Evolutionary conservation across 768 basidiomycete species (phyloP).

Genomic region (Lactarius hengduanensis): DNA sequence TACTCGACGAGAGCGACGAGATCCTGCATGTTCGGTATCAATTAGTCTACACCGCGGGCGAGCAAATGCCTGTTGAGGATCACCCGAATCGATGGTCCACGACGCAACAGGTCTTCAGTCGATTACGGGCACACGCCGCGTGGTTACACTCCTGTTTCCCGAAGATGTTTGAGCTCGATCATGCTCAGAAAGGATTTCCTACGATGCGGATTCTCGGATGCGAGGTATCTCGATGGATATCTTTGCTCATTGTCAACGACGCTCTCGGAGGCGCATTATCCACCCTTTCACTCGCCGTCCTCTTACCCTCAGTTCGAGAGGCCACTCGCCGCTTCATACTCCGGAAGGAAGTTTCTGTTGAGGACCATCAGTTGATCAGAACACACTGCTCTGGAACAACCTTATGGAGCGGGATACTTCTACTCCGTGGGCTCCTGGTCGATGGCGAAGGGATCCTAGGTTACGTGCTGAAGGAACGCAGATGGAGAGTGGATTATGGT

Average conservation of each 20-base stretch:
- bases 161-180: neutral
- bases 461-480: conserved; percentile 39
- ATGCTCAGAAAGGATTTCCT: neutral
- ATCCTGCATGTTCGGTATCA: conserved; percentile 48
- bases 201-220: conserved; percentile 2
- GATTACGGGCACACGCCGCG: conserved; percentile 30
- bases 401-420: conserved; percentile 41
- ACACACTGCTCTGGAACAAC: conserved; percentile 1
- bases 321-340: conserved; percentile 11
- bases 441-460: conserved; percentile 39
- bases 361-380: neutral
- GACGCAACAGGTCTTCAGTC: conserved; percentile 40
- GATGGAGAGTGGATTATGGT: conserved; percentile 55
- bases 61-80: conserved; percentile 39
- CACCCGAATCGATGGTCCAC: conserved; percentile 45
- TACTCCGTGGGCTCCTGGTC: conserved; percentile 46
- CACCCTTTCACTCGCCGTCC: neutral
- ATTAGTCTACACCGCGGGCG: conserved; percentile 46
- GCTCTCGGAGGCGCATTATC: conserved; percentile 4
- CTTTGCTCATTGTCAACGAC: conserved; percentile 2
- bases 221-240: neutral
- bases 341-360: neutral
- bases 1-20: conserved; percentile 32
- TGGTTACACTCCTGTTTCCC: neutral
- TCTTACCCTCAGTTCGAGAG: neutral